phyloP scores from a whole-genome alignment of 176 grass and related monocot genomes.

The Pontederia paniculata region DNA sequence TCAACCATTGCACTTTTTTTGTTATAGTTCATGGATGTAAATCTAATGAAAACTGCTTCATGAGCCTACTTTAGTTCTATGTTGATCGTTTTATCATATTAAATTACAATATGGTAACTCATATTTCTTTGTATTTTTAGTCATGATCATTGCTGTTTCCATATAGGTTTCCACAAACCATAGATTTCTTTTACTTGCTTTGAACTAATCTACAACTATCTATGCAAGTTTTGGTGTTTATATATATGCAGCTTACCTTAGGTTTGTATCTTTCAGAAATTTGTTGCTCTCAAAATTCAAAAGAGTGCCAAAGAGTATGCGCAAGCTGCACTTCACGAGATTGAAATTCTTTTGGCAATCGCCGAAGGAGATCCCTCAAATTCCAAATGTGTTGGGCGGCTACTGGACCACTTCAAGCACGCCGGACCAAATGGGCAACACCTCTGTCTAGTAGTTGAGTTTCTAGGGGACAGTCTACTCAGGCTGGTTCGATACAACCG shows the following conservation, averaged over 20 bases:
- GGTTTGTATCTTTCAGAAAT: slow-evolving; percentile 32
- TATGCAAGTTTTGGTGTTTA: not conserved
- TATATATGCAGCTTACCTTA: not conserved
- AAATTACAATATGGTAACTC: not conserved
- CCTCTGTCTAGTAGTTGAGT: slow-evolving; percentile 59
- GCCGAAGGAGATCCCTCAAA: slow-evolving; percentile 58
- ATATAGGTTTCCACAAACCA: too few relatives aligned
- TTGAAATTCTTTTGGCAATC: slow-evolving; percentile 52
- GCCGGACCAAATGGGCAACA: slow-evolving; percentile 71
- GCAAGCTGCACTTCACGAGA: slow-evolving; percentile 71
- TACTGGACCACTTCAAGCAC: slow-evolving; percentile 91
- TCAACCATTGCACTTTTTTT: too few relatives aligned
- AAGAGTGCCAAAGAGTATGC: slow-evolving; percentile 86
- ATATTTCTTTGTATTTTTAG: too few relatives aligned
- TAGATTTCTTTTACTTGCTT: not conserved
- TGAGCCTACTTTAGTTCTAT: too few relatives aligned
- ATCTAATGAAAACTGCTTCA: too few relatives aligned
- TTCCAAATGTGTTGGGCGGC: slow-evolving; percentile 47
- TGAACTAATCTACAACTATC: not conserved
- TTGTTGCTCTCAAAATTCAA: slow-evolving; percentile 91
- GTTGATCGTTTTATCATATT: too few relatives aligned
- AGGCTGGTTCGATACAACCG: slow-evolving; percentile 58
- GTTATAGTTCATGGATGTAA: too few relatives aligned
- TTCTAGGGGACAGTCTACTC: slow-evolving; percentile 77
- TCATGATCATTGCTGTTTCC: too few relatives aligned